Conservation (phyloP, 2,329 filamentous ascomycete genomes). For the Aspergillus sp. region DNA sequence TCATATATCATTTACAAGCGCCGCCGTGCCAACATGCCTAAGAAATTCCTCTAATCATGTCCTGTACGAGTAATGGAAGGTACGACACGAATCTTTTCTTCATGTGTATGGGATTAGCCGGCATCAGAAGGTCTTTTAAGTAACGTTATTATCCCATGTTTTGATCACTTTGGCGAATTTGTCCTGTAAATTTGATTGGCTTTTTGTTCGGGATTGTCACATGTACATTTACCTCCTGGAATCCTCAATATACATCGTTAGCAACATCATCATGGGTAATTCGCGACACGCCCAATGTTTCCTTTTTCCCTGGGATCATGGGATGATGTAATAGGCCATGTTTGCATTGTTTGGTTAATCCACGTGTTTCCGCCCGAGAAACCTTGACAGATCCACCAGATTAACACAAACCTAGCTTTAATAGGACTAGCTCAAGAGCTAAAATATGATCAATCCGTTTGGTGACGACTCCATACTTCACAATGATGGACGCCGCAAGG, state of each 20-base stretch:
- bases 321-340: constrained; percentile 1
- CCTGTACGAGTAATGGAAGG: constrained; percentile 5
- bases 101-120: background rate
- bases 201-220: background rate
- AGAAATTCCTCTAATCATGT: constrained; percentile 75
- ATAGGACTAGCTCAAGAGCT: background rate
- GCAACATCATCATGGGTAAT: background rate
- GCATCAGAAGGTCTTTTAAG: background rate
- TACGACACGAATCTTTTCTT: constrained; percentile 2
- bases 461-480: background rate
- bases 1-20: constrained; percentile 79
- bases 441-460: constrained; percentile 6
- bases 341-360: constrained; percentile 4
- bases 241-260: background rate
- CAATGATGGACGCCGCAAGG: background rate
- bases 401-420: background rate
- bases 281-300: background rate
- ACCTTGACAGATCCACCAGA: constrained; percentile 1
- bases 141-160: background rate
- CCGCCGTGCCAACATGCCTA: constrained; percentile 71
- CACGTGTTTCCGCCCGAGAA: constrained; percentile 2
- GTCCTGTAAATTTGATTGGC: background rate
- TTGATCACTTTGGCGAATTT: background rate
- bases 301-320: background rate
- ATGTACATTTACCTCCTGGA: constrained; percentile 2